Evolutionary conservation across 2,329 filamentous ascomycete genomes (phyloP), one percentile per base, ranked within the genome.

Genomic region (Anthostomella pinea): DNA sequence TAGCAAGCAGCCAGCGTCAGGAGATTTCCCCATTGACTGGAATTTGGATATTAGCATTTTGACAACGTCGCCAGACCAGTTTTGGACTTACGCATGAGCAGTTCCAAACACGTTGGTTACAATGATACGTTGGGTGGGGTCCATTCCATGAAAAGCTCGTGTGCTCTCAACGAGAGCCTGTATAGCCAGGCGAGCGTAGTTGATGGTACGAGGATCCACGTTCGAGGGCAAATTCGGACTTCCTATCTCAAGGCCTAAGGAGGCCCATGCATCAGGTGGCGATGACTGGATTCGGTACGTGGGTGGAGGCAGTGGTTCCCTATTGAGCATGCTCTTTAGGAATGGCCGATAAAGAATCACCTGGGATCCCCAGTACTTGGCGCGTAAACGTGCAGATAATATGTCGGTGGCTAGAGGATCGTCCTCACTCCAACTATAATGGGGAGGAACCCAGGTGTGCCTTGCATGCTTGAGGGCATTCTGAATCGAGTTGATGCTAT

Each of bases 61-160:
- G 13, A 7, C 8, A 8, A 14, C 6, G 25, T 27, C 8, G 25
- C 25, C 25, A 27, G 91, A 5, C 89, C 94, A 43, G 5, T n/a
- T 28, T 38, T 20, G 18, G 41, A 80, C 87, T 79, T 85, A 95
- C 87, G 91, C 90, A 72, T 96, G 91, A 45, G 89, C 85, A 13
- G 91, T 97, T 34, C 91, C 90, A 64, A 95, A 95, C 16, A 95
- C 83, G 53, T 96, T 97, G n/a, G 91, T 97, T 37, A 97, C 82
- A 33, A 96, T 83, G 7, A 86, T 79, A 19, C 88, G 78, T 43
- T 76, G 67, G 17, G 60, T 64, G n/a, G 67, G 64, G 11, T 77
- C 69, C 17, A 86, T 71, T 2, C 72, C 70, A 45, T 84, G 73
- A 57, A 97, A 95, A 1, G 89, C 87, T 36, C 80, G 76, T 0